Conservation (phyloP, 148 eudicot species). For the Chenopodium suecicum region DNA sequence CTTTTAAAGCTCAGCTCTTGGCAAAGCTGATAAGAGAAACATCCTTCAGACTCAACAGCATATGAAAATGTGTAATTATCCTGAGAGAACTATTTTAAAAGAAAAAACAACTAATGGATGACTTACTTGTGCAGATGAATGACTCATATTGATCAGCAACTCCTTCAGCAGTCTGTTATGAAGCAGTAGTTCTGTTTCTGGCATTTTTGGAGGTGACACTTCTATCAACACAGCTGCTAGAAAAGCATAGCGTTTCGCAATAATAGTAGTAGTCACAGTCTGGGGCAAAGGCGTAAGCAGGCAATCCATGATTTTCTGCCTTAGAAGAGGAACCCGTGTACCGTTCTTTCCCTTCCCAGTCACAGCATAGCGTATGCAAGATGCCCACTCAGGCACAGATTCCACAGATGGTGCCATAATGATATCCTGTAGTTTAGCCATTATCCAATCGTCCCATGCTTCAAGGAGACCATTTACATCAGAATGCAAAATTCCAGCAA, state of each 20-base stretch:
- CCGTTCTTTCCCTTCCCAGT: slow-evolving; percentile 96
- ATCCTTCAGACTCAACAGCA: background rate
- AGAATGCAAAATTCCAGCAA: slow-evolving; percentile 90
- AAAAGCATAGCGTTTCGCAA: slow-evolving; percentile 87
- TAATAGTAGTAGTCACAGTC: slow-evolving; percentile 68
- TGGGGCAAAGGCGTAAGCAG: slow-evolving; percentile 71
- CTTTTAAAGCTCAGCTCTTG: background rate
- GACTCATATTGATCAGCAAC: slow-evolving; percentile 77
- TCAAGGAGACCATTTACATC: slow-evolving; percentile 79
- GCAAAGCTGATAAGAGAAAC: background rate
- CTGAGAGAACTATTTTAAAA: background rate
- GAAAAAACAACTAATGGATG: background rate
- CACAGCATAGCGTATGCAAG: slow-evolving; percentile 91
- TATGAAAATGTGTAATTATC: background rate
- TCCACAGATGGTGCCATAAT: slow-evolving; percentile 90
- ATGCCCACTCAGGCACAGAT: slow-evolving; percentile 96
- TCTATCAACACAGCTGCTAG: slow-evolving; percentile 85
- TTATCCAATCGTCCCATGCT: slow-evolving; percentile 95
- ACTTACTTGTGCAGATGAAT: slow-evolving; percentile 91
- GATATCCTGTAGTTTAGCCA: slow-evolving; percentile 63
- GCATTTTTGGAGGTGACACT: slow-evolving; percentile 82
- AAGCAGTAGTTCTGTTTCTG: slow-evolving; percentile 57
- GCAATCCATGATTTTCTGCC: slow-evolving; percentile 72
- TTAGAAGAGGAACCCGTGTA: slow-evolving; percentile 68
- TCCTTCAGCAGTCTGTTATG: slow-evolving; percentile 76